Evolutionary conservation across 768 basidiomycete species (phyloP), one percentile per base, ranked within the genome.

Genomic region (Pulveroboletus sp.): DNA sequence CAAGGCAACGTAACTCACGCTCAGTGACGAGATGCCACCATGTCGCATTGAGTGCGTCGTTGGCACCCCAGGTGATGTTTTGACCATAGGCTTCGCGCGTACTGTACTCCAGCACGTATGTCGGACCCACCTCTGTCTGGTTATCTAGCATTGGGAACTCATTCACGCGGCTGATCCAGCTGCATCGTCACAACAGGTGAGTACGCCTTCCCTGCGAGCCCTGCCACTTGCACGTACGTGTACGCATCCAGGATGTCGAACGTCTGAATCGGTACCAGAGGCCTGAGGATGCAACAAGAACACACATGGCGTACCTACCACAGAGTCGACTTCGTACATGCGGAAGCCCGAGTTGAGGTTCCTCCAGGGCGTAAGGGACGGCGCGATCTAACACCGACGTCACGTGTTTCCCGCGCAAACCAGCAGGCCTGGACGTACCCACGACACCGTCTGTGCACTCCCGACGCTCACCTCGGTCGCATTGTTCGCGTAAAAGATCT

Each of bases 21-120:
- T 87, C 82, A 0, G 86, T 87, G 39, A 89, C 83, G 24, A 66
- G 75, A 63, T 87, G 86, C 86, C 85, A 89, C 81, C 83, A 89
- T 3, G 85, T 87, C 5, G 83, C 84, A 54, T 88, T 89, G 47
- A 88, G 68, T 0, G 86, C 84, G 62, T 84, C 84, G 43, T 75
- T 70, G 8, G 69, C 63, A 26, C 73, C 74, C 84, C 86, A 88
- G 33, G 74, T 73, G 1, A 72, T 63, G 43, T 63, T 66, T 30
- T 65, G 63, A 13, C 84, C 86, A 56, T 86, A 88, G 1, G 83
- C 73, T 42, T 79, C 73, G 24, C 86, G 81, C 4, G 85, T 80
- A 61, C 74, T 84, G 62, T 88, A 89, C 66, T 88, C 86, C 8
- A 72, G 61, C 30, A 53, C 49, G 56, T 73, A 88, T 4, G 79